A percentile compares a stretch with the other conserved stretches of the same genome.
Evolutionary conservation across 257 asterid species (phyloP).

Genomic region (Primulina tabacum): DNA sequence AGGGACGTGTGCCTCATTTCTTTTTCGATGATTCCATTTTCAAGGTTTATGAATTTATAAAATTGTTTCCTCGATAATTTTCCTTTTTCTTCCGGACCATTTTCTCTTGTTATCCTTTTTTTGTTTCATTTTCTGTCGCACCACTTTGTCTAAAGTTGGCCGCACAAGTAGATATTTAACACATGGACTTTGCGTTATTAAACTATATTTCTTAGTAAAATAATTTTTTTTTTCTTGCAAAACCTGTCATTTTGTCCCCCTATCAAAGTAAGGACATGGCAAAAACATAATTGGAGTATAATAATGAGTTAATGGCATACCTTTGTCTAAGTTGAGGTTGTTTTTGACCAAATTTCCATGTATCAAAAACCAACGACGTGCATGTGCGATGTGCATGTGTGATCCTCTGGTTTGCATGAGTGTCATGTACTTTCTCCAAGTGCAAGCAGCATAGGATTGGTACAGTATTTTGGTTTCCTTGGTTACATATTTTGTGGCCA

Average conservation of each 20-base stretch:
- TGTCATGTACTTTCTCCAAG: neutral
- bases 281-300: no score
- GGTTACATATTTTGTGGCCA: neutral
- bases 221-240: neutral
- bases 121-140: neutral
- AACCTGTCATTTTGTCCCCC: neutral
- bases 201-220: neutral
- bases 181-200: neutral
- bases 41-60: no score
- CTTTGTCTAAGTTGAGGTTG: neutral
- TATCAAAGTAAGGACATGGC: neutral
- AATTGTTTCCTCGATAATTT: no score
- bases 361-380: neutral
- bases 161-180: neutral
- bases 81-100: neutral
- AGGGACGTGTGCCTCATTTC: neutral
- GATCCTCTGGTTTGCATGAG: neutral
- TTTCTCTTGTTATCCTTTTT: neutral
- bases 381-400: neutral
- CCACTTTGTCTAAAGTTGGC: neutral
- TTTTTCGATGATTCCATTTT: no score
- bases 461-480: neutral
- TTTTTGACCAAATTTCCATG: neutral
- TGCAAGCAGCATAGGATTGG: neutral
- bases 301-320: neutral